Percentiles rank a stretch among this genome's conserved stretches.
Conservation (phyloP, 768 basidiomycete genomes). For the Asterophora parasitica region DNA sequence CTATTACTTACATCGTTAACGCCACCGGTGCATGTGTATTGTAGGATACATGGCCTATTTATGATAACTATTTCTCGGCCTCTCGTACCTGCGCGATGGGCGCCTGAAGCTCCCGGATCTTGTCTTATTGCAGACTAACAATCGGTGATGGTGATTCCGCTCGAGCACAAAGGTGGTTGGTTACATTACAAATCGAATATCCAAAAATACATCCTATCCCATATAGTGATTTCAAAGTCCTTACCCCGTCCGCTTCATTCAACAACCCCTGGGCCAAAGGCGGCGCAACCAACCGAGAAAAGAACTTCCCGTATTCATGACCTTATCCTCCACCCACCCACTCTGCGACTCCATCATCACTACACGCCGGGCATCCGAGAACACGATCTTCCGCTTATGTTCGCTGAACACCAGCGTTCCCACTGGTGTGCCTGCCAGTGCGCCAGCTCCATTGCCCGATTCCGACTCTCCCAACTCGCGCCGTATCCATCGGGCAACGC, state of each 20-base stretch:
- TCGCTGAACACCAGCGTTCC: conserved; percentile 25
- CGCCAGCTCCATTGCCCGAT: neutral
- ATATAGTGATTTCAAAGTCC: no score
- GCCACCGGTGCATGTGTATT: conserved; percentile 3
- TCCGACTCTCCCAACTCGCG: conserved; percentile 15
- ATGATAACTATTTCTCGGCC: neutral
- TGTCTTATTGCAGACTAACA: no score
- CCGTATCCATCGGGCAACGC: conserved; percentile 23
- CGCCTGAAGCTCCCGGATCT: no score
- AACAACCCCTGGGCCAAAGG: neutral
- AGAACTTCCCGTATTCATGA: neutral
- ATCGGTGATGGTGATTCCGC: no score
- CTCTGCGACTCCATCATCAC: neutral
- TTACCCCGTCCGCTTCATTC: neutral
- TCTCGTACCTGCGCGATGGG: no score
- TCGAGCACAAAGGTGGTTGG: no score
- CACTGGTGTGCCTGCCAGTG: conserved; percentile 11
- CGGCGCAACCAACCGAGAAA: conserved; percentile 6
- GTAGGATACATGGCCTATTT: conserved; percentile 10
- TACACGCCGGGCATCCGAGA: conserved; percentile 9
- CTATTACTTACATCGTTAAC: conserved; percentile 1
- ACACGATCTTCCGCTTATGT: conserved; percentile 25
- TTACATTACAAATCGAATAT: no score
- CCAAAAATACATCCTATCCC: no score
- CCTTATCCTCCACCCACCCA: neutral